phyloP scores from a whole-genome alignment of 805 yeast species.

The Ogataea dorogensis region DNA sequence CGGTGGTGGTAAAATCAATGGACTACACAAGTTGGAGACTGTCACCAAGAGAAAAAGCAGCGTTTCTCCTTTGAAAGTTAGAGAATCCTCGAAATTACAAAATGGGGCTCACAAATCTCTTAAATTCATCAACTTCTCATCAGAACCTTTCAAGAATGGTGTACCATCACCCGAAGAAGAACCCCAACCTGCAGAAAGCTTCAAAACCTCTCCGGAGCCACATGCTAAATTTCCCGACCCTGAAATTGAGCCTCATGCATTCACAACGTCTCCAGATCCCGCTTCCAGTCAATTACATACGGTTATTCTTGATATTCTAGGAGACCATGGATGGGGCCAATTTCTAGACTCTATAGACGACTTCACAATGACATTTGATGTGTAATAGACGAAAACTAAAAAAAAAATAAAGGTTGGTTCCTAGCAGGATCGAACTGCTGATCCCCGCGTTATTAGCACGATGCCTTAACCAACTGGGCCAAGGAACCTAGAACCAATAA shows the following conservation, averaged over 20 bases:
- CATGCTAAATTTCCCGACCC: too few relatives aligned
- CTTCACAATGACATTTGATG: slow-evolving; percentile 23
- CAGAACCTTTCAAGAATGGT: slow-evolving; percentile 1
- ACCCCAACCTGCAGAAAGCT: too few relatives aligned
- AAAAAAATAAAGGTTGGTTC: slow-evolving; percentile 49
- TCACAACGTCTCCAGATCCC: not conserved
- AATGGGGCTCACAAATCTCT: slow-evolving; percentile 4
- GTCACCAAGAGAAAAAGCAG: slow-evolving; percentile 9
- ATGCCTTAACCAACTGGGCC: slow-evolving; percentile 48
- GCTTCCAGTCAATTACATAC: slow-evolving; percentile 15
- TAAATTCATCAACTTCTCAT: slow-evolving; percentile 12
- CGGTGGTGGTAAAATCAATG: slow-evolving; percentile 13
- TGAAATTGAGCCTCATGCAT: too few relatives aligned
- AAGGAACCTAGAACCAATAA: slow-evolving; percentile 32
- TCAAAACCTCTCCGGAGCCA: too few relatives aligned
- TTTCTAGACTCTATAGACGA: slow-evolving; percentile 31
- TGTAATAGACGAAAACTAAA: slow-evolving; percentile 8
- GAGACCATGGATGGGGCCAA: slow-evolving; percentile 34
- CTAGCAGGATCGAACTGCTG: slow-evolving; percentile 89
- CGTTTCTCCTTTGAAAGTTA: not conserved
- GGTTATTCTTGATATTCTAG: slow-evolving; percentile 29
- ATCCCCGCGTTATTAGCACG: slow-evolving; percentile 53
- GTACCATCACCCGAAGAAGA: too few relatives aligned
- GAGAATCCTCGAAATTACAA: slow-evolving; percentile 1
- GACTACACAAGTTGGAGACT: slow-evolving; percentile 11